Percentiles rank a stretch among this genome's conserved stretches.
These are phyloP conservation scores for Pythium grandisporangium DNA, from an alignment of 352 stramenopile species.

Conservation along the genomic window DNA sequence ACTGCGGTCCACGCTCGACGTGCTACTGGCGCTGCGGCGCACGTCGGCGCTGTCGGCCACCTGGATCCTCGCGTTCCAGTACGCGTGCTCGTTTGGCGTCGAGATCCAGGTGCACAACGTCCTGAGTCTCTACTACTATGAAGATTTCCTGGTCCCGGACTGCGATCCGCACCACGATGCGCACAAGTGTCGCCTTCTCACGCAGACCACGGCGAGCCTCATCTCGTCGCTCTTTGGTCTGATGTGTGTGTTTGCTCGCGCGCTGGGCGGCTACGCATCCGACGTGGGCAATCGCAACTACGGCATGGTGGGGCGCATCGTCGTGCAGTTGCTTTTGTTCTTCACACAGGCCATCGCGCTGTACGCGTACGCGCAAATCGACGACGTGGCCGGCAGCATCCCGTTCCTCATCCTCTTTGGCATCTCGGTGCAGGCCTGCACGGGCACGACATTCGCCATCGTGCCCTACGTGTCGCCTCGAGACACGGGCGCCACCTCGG, in stretches of 20 bases:
- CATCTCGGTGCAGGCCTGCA: constrained; percentile 80
- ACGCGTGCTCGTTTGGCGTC: constrained; percentile 91
- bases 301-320: constrained; percentile 84
- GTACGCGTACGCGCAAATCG: constrained; percentile 69
- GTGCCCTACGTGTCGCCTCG: constrained; percentile 42
- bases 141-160: constrained; percentile 66
- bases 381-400: constrained; percentile 44
- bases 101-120: constrained; percentile 94
- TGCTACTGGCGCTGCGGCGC: constrained; percentile 16
- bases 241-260: constrained; percentile 91
- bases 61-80: constrained; percentile 90
- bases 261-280: constrained; percentile 74
- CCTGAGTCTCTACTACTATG: constrained; percentile 85
- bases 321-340: constrained; percentile 66
- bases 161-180: constrained; percentile 19
- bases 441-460: constrained; percentile 37
- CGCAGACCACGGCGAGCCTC: constrained; percentile 38
- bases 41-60: constrained; percentile 49
- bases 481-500: constrained; percentile 31
- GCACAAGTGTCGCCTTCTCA: constrained; percentile 17
- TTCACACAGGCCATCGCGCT: constrained; percentile 66
- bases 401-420: constrained; percentile 84
- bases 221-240: constrained; percentile 91
- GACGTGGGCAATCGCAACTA: constrained; percentile 68
- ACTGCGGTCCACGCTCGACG: constrained; percentile 1